Base-by-base conservation (phyloP, 345 rosid genomes). In the Mallotus nudiflorus region DNA sequence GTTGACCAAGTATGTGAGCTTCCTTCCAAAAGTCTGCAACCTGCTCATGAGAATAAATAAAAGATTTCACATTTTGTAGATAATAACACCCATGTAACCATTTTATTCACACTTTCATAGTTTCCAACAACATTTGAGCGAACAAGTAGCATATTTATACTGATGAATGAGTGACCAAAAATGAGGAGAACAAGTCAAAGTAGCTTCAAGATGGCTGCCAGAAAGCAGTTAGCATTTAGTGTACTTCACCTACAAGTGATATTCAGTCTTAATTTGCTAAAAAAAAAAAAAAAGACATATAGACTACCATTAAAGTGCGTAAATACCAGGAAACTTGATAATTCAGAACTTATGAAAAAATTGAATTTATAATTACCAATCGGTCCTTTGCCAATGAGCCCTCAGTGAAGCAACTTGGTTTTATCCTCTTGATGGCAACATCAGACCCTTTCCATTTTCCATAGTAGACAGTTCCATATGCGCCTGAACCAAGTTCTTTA, bases 381-480 rank as follows among this genome's bases (percentile, higher is more conserved):
- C 71, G 77, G 54, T 75, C 80, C 61, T 66, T 58, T 58, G 49
- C 66, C 46, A 25, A 20, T 22, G 65, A 69, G 27, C 62, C 54
- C 0, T 68, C 76, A 31, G 67, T 53, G 61, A 80, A 80, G 73
- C 84, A 80, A 56, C 78, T 65, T 15, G 73, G 61, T 42, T 75
- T 83, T 40, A 83, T 46, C 51, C 66, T 74, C 75, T 82, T 82
- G 31, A 82, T 77, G 20, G 86, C 86, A 29, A 82, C 86, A 70
- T 69, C 82, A 44, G 82, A 68, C 6, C 84, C 86, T 59, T 44
- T 83, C 86, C 86, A 80, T 63, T 83, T 83, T 49, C 86, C 84
- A 62, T 77, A 42, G 64, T 66, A 77, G 1, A 83, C 82, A 15
- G 84, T 62, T 48, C 86, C 84, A 69, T 68, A 83, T 10, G 82